Percentiles rank a stretch among this genome's conserved stretches.
Conservation (phyloP, 257 asterid species). For the Ehretia macrophylla region DNA sequence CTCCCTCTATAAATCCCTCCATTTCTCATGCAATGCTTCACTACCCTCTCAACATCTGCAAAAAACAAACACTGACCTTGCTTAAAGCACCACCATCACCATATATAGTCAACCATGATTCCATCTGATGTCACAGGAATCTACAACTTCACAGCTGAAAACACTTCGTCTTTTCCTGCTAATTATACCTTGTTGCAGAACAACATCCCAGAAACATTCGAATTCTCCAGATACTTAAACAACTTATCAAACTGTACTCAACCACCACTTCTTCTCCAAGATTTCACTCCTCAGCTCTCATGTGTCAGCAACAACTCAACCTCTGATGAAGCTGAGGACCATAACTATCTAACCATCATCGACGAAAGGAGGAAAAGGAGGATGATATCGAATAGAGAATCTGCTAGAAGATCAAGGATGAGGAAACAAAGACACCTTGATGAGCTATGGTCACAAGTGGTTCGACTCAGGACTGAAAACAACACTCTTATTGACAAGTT, state of each 20-base stretch:
- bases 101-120: constrained; percentile 37
- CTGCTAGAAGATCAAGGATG: constrained; percentile 93
- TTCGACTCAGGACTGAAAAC: constrained; percentile 62
- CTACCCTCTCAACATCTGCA: constrained; percentile 22
- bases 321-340: constrained; percentile 73
- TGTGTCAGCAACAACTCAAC: constrained; percentile 51
- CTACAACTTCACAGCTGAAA: background rate
- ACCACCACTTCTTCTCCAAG: constrained; percentile 22
- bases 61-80: background rate
- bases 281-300: constrained; percentile 26
- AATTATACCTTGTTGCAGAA: background rate
- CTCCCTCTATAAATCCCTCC: constrained; percentile 54
- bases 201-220: constrained; percentile 21
- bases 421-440: constrained; percentile 87
- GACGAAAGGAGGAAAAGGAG: constrained; percentile 79
- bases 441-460: constrained; percentile 76
- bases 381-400: constrained; percentile 86
- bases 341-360: constrained; percentile 29
- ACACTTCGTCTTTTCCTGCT: background rate
- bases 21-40: constrained; percentile 34
- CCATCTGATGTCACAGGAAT: constrained; percentile 24
- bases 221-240: constrained; percentile 27
- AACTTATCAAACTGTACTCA: constrained; percentile 29
- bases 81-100: constrained; percentile 11
- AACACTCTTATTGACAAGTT: constrained; percentile 49